Evolutionary conservation across 2,329 filamentous ascomycete genomes (phyloP), one percentile per base, ranked within the genome.

Genomic region (Fusarium domesticum): DNA sequence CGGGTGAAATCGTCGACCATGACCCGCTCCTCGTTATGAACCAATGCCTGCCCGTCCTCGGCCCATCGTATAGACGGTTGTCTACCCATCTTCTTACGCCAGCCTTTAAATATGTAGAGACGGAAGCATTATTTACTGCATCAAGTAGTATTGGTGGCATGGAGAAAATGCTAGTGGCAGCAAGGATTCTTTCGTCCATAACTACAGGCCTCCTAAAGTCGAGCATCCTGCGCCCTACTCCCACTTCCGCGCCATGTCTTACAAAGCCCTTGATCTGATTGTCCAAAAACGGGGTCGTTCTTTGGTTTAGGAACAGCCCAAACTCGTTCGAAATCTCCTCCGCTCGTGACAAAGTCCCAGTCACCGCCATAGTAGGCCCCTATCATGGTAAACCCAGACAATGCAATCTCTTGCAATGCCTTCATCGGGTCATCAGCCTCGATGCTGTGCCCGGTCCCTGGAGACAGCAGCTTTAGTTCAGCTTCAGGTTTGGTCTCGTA

Each of bases 361-460:
- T 54, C 25, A 1, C 53, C 55, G 0, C 55, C 55, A 1, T 25
- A 48, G 7, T 82, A 83, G 5, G 75, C 76, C 0, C 79, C 79
- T 60, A 81, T 52, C 51, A 61, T 61, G 1, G 54, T 58, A n/a
- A 50, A 61, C 0, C 59, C 59, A 3, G 62, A 50, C 3, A 76
- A 18, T 15, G 65, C 30, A 2, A 76, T 54, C 10, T 58, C 54
- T 0, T 53, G 50, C 30, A 78, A 57, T 2, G 65, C 68, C 6
- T 60, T 57, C 34, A 59, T 60, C 12, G 61, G 57, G 42, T 72
- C 60, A 3, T 64, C 60, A 0, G 63, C 61, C 32, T 66, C 62
- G 14, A 70, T 65, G 1, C 59, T 61, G 50, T 67, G 65, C 2
- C 62, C 68, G 20, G 69, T 62, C 0, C 73, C 72, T 0, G 76